Percentiles rank a stretch among this genome's conserved stretches.
phyloP scores from a whole-genome alignment of 805 yeast species.

The Huiozyma sinensis region DNA sequence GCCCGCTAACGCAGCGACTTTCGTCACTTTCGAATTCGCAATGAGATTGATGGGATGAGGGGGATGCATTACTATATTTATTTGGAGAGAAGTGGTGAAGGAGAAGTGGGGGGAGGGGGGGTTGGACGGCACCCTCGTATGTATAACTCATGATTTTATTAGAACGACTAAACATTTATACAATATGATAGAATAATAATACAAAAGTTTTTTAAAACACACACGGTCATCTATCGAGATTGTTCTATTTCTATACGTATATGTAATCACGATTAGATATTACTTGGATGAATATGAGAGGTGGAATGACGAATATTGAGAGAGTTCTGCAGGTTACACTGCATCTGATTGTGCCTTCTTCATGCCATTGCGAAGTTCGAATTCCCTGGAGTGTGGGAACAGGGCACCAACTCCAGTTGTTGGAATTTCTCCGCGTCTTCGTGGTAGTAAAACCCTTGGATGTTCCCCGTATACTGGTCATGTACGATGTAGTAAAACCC shows the following conservation, averaged over 20 bases:
- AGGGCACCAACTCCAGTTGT: slow-evolving; percentile 48
- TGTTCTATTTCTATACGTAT: no score
- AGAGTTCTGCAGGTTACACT: neutral
- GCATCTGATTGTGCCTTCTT: neutral
- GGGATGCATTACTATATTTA: no score
- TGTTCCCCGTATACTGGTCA: slow-evolving; percentile 63
- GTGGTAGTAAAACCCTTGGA: slow-evolving; percentile 77
- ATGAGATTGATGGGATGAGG: slow-evolving; percentile 51
- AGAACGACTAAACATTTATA: no score
- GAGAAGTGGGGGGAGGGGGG: no score
- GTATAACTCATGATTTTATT: no score
- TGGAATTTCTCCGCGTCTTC: slow-evolving; percentile 66
- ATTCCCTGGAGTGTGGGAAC: slow-evolving; percentile 1
- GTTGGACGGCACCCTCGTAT: no score
- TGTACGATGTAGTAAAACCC: slow-evolving; percentile 87
- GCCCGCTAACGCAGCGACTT: slow-evolving; percentile 96
- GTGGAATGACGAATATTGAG: neutral
- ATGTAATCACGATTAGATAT: no score
- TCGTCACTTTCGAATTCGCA: slow-evolving; percentile 83
- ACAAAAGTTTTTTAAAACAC: no score
- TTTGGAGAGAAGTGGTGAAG: no score
- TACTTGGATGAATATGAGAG: neutral
- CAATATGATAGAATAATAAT: no score
- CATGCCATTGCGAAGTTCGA: slow-evolving; percentile 18
- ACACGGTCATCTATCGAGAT: no score